Percentiles rank a stretch among this genome's conserved stretches.
These are phyloP conservation scores for Agaricus sinodeliciosus DNA, from an alignment of 768 basidiomycete species.

Conservation along the genomic window DNA sequence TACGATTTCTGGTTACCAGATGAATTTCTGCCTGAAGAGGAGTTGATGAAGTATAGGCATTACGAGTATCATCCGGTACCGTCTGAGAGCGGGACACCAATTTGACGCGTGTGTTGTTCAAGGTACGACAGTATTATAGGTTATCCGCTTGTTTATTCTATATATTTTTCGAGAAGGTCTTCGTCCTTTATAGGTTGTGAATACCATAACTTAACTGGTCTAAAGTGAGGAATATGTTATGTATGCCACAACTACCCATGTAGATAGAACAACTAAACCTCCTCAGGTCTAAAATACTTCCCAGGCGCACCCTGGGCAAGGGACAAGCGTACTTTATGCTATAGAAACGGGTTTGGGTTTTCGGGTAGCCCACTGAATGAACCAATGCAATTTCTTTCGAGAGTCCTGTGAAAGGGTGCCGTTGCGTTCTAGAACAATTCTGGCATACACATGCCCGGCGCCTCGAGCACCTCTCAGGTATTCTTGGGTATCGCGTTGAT, in stretches of 20 bases:
- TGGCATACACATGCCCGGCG: slow-evolving; percentile 1
- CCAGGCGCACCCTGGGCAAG: too few species aligned
- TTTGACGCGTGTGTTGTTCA: too few species aligned
- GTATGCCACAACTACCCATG: background rate
- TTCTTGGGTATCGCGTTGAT: background rate
- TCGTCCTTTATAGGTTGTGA: too few species aligned
- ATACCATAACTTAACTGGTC: too few species aligned
- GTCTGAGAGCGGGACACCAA: background rate
- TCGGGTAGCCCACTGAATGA: background rate
- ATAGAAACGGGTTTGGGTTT: background rate
- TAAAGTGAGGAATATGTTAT: too few species aligned
- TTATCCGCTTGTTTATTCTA: too few species aligned
- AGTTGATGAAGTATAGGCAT: slow-evolving; percentile 7
- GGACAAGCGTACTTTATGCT: background rate
- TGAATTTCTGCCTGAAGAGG: slow-evolving; percentile 10
- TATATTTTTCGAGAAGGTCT: too few species aligned
- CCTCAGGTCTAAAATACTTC: too few species aligned
- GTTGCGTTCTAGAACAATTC: slow-evolving; percentile 5
- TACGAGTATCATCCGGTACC: background rate
- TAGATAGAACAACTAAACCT: background rate
- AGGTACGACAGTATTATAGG: too few species aligned
- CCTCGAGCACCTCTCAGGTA: slow-evolving; percentile 7
- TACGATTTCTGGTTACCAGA: slow-evolving; percentile 9
- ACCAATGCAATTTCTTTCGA: background rate
- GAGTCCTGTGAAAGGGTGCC: background rate